Base-by-base conservation (phyloP, 495 filamentous ascomycete genomes). In the Trichoderma reesei region DNA sequence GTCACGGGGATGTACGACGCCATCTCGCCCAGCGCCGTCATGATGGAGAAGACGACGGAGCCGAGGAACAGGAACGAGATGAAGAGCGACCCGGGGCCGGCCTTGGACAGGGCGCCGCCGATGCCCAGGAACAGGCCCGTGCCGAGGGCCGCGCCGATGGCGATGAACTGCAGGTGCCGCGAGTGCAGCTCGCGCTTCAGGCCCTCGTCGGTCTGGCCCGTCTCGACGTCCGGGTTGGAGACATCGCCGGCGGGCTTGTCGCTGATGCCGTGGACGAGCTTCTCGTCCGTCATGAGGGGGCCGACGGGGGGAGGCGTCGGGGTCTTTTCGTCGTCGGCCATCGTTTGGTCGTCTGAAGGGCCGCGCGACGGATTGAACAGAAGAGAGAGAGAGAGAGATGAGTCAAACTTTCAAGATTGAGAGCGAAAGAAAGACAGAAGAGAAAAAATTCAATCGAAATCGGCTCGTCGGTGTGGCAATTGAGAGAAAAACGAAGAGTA, bases 91-190 rank as follows among this genome's bases (percentile, higher is more conserved):
- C 85, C 80, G 16, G 88, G 88, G 33, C 87, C 87, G 66, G 85
- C 78, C 36, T 75, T 81, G 20, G 82, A 78, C 65, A 91, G 80
- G 13, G 86, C 82, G 51, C 74, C 74, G 38, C 88, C 87, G 62
- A 84, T 87, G 63, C 88, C 87, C 20, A 91, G 75, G 76, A 92
- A 91, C 51, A 91, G 77, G 59, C 87, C 88, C 3, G 88, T 91
- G 14, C 88, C 89, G 68, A 91, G 87, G 26, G 87, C 87, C 60
- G 87, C 88, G 68, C 88, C 88, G 4, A 83, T 72, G 46, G 80
- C 85, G 66, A 89, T 87, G 65, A 90, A 80, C 70, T 88, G 85
- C 63, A 79, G 72, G 61, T 85, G 77, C 60, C 85, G 79, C 18
- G 76, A 84, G 18, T 44, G 67, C n/a, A 74, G 67, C 39, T 67